These are phyloP conservation scores for Thelonectria rubi DNA, from an alignment of 2,329 filamentous ascomycete genomes.

Conservation along the genomic window DNA sequence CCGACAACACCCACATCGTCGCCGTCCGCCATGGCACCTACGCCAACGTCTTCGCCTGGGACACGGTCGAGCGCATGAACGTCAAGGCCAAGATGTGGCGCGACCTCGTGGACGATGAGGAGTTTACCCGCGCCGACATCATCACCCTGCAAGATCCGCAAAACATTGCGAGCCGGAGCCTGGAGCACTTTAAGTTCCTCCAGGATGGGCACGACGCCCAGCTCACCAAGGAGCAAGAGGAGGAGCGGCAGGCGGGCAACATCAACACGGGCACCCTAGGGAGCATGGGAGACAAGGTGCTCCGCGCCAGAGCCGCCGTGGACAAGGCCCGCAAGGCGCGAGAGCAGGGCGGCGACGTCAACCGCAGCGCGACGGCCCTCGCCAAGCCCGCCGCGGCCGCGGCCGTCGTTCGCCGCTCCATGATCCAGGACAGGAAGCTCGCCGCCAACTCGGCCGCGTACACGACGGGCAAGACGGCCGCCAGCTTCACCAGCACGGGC, in stretches of 20 bases:
- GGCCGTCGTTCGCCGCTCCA: conserved; percentile 43
- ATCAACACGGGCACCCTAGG: conserved; percentile 86
- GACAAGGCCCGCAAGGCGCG: conserved; percentile 85
- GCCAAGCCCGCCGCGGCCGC: conserved; percentile 45
- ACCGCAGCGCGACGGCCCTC: conserved; percentile 59
- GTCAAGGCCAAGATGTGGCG: conserved; percentile 97
- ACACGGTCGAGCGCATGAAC: conserved; percentile 94
- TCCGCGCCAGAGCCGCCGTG: conserved; percentile 93
- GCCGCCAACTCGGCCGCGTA: conserved; percentile 89
- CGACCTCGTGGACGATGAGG: conserved; percentile 86
- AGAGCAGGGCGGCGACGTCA: conserved; percentile 66
- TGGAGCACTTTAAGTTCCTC: conserved; percentile 89
- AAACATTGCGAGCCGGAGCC: conserved; percentile 81
- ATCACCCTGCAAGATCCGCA: conserved; percentile 97
- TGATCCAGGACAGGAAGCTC: conserved; percentile 64
- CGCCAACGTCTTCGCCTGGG: conserved; percentile 96
- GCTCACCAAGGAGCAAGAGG: conserved; percentile 74
- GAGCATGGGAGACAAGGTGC: conserved; percentile 80
- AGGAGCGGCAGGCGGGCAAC: conserved; percentile 69
- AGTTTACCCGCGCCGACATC: conserved; percentile 89
- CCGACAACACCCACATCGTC: conserved; percentile 97
- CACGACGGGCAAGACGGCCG: conserved; percentile 89
- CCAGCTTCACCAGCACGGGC: conserved; percentile 94
- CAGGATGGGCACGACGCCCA: conserved; percentile 79
- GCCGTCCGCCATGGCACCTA: conserved; percentile 81